Evolutionary conservation across 805 yeast genomes (phyloP).

Genomic region (Pachysolen tannophilus): DNA sequence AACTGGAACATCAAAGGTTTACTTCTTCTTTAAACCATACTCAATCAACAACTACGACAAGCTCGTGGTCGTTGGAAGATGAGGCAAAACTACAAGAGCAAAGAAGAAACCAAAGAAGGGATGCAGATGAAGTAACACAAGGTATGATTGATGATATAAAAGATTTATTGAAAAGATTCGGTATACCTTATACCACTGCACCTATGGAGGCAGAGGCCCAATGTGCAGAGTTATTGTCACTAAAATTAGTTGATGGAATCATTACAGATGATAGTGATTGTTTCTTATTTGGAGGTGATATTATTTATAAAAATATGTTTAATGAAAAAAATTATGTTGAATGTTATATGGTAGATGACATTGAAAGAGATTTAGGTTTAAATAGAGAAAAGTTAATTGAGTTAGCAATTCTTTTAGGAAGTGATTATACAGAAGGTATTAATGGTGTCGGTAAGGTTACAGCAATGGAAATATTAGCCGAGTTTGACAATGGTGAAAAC

Average conservation of each 20-base stretch:
- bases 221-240: conserved; percentile 70
- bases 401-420: conserved; percentile 78
- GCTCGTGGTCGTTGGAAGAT: conserved; percentile 27
- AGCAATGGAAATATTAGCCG: conserved; percentile 85
- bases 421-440: conserved; percentile 92
- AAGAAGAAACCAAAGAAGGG: conserved; percentile 64
- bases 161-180: conserved; percentile 77
- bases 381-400: conserved; percentile 60
- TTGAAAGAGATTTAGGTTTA: conserved; percentile 60
- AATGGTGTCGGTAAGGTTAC: conserved; percentile 92
- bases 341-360: conserved; percentile 54
- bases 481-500: conserved; percentile 44
- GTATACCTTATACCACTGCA: conserved; percentile 90
- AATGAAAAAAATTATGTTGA: conserved; percentile 90
- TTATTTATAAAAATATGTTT: conserved; percentile 86
- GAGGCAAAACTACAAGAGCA: conserved; percentile 51
- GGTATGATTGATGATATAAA: conserved; percentile 88
- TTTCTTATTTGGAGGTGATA: conserved; percentile 83
- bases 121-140: conserved; percentile 84
- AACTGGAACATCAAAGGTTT: conserved; percentile 61
- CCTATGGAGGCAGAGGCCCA: conserved; percentile 99
- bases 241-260: conserved; percentile 84
- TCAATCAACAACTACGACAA: conserved; percentile 6
- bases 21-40: conserved; percentile 29
- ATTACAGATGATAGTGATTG: conserved; percentile 98